Evolutionary conservation across 108 stramenopile genomes (phyloP).

Genomic region (Cyclotella cryptica): DNA sequence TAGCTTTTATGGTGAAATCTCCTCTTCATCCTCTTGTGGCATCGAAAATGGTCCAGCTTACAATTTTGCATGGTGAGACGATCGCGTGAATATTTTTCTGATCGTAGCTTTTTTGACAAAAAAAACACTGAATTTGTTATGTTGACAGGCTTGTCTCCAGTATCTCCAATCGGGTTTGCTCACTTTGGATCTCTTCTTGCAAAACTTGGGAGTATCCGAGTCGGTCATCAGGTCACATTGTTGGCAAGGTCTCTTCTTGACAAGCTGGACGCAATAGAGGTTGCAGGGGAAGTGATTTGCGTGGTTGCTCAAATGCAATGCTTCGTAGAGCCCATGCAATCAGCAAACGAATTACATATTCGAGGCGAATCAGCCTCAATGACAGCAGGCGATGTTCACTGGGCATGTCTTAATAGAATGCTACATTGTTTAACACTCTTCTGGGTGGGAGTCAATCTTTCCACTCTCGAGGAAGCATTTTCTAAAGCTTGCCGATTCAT

Average conservation of each 20-base stretch:
- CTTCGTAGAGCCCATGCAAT: slow-evolving; percentile 16
- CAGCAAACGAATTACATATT: slow-evolving; percentile 6
- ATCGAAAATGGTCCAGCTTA: slow-evolving; percentile 15
- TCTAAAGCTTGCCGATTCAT: neutral
- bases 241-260: slow-evolving; percentile 21
- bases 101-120: too few species aligned
- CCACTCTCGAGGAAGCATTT: neutral
- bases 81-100: too few species aligned
- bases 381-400: slow-evolving; percentile 3
- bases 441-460: slow-evolving; percentile 18
- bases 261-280: neutral
- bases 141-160: slow-evolving; percentile 13
- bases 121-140: too few species aligned
- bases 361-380: neutral
- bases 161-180: slow-evolving; percentile 25
- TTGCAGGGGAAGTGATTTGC: slow-evolving; percentile 3
- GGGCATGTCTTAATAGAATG: slow-evolving; percentile 6
- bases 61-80: neutral
- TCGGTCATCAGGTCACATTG: slow-evolving; percentile 5
- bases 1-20: neutral
- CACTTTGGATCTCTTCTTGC: slow-evolving; percentile 13
- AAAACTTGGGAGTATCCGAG: neutral
- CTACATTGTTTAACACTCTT: neutral
- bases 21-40: neutral
- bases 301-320: neutral